Conservation (phyloP, 2,329 filamentous ascomycete genomes). For the Talaromyces albobiverticillius region DNA sequence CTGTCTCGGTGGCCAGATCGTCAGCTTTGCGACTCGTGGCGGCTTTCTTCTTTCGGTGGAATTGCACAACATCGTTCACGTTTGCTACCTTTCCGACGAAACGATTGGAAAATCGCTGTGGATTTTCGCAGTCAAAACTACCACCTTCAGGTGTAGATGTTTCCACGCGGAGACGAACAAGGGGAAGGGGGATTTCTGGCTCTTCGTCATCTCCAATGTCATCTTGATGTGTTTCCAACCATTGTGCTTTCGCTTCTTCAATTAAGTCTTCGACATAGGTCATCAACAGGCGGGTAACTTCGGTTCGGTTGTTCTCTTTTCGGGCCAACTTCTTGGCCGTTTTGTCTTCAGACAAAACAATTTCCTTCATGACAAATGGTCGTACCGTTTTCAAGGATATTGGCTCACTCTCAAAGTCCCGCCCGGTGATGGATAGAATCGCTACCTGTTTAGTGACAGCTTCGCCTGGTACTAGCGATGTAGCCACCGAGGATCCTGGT, state of each 20-base stretch:
- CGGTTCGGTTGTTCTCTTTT: constrained; percentile 76
- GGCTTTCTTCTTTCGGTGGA: constrained; percentile 80
- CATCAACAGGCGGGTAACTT: constrained; percentile 75
- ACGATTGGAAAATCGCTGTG: constrained; percentile 90
- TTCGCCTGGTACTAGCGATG: constrained; percentile 85
- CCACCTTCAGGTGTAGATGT: constrained; percentile 81
- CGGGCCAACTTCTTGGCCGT: constrained; percentile 75
- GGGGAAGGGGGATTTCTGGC: constrained; percentile 67
- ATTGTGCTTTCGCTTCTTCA: constrained; percentile 74
- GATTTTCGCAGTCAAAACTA: constrained; percentile 87
- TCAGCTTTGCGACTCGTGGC: constrained; percentile 47
- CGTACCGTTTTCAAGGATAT: constrained; percentile 84
- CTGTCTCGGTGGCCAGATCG: constrained; percentile 56
- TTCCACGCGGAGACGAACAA: constrained; percentile 88
- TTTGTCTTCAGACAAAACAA: constrained; percentile 71
- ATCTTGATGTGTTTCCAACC: constrained; percentile 72
- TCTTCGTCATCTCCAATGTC: constrained; percentile 54
- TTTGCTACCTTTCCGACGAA: constrained; percentile 92
- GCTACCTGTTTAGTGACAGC: constrained; percentile 88
- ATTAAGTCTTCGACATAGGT: constrained; percentile 82
- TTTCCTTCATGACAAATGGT: constrained; percentile 83
- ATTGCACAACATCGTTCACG: constrained; percentile 87
- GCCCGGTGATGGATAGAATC: constrained; percentile 78
- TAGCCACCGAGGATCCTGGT: constrained; percentile 92
- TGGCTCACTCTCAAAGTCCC: constrained; percentile 74